Evolutionary conservation across 192 early-diverging fungal species (phyloP).

Genomic region (Coemansia pectinata): DNA sequence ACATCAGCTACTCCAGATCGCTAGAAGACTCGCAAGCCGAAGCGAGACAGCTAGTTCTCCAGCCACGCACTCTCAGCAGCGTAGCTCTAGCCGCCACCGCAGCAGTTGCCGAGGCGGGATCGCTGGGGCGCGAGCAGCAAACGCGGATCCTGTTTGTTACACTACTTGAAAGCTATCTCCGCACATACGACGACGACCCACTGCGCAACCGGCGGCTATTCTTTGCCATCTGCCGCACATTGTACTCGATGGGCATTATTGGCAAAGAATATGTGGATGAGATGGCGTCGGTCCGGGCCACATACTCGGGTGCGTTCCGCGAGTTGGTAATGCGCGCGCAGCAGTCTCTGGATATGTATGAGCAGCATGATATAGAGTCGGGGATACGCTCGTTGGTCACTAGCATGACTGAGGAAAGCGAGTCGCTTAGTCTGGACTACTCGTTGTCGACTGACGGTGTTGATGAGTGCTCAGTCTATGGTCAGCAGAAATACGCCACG

Average conservation of each 20-base stretch:
- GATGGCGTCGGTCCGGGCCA: constrained; percentile 76
- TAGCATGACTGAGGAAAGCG: constrained; percentile 28
- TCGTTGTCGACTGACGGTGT: constrained; percentile 13
- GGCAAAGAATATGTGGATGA: constrained; percentile 80
- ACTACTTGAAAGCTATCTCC: constrained; percentile 88
- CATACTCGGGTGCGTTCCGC: constrained; percentile 84
- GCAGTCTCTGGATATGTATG: constrained; percentile 49
- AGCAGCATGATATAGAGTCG: constrained; percentile 54
- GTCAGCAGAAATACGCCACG: constrained; percentile 8
- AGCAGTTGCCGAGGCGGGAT: background rate
- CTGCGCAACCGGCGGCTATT: constrained; percentile 84
- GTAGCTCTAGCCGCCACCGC: background rate
- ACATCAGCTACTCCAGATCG: background rate
- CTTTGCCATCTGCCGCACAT: constrained; percentile 83
- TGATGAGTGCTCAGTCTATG: constrained; percentile 5
- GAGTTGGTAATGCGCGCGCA: constrained; percentile 82
- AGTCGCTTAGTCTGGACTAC: constrained; percentile 14
- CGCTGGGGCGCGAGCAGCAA: constrained; percentile 58
- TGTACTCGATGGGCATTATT: constrained; percentile 83
- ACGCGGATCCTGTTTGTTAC: constrained; percentile 83
- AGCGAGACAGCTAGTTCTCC: background rate
- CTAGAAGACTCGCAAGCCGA: background rate
- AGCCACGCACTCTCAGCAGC: background rate
- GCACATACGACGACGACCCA: constrained; percentile 82
- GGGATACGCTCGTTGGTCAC: constrained; percentile 40